These are phyloP conservation scores for Phytophthora hybrid DNA, from an alignment of 352 stramenopile species.

Conservation along the genomic window DNA sequence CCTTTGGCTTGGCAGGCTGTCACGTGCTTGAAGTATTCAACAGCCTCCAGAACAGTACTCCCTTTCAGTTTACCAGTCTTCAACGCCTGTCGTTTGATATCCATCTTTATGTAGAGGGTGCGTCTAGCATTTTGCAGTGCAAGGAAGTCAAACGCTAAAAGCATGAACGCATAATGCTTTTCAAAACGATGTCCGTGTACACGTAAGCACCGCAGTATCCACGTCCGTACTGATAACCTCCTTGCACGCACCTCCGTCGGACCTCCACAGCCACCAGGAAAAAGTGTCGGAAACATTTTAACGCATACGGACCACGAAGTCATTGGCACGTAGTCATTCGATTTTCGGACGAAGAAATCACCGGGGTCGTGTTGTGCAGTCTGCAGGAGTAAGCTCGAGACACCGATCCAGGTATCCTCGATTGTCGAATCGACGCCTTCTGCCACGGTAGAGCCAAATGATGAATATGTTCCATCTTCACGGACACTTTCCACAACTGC, in stretches of 20 bases:
- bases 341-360: conserved; percentile 17
- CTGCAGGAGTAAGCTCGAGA: too few species aligned
- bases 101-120: conserved; percentile 30
- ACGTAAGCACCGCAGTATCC: conserved; percentile 26
- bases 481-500: too few species aligned
- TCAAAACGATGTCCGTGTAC: conserved; percentile 35
- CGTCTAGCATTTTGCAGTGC: conserved; percentile 16
- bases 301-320: not conserved
- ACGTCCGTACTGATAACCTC: conserved; percentile 24
- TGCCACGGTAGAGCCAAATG: too few species aligned
- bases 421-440: too few species aligned
- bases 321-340: conserved; percentile 1
- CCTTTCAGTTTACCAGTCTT: conserved; percentile 5
- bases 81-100: conserved; percentile 20
- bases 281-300: conserved; percentile 35
- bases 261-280: conserved; percentile 36
- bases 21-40: conserved; percentile 30
- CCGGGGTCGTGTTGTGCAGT: too few species aligned
- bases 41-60: conserved; percentile 10
- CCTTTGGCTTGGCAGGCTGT: not conserved
- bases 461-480: too few species aligned
- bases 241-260: conserved; percentile 20
- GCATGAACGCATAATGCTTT: conserved; percentile 30
- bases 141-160: conserved; percentile 35
- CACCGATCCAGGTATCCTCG: too few species aligned